Evolutionary conservation across 352 stramenopile species (phyloP).

Genomic region (Pythium guiyangense): DNA sequence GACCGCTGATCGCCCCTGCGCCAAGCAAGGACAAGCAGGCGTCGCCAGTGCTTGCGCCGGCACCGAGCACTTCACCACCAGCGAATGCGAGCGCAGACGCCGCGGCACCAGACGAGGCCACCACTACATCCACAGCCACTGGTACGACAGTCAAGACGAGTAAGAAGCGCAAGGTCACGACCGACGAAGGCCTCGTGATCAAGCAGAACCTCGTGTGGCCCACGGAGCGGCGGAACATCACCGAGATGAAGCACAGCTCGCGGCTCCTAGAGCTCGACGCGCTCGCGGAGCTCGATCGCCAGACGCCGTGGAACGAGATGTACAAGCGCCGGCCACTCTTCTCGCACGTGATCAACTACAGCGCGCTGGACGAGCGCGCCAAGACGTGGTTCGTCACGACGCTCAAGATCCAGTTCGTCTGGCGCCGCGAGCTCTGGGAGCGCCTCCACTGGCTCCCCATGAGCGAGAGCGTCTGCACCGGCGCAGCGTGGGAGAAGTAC

Average conservation of each 20-base stretch:
- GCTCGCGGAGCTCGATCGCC: conserved; percentile 19
- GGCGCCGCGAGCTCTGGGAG: conserved; percentile 42
- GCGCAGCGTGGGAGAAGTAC: conserved; percentile 31
- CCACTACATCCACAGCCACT: neutral
- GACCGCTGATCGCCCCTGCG: neutral
- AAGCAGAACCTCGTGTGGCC: conserved; percentile 39
- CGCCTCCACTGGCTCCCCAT: conserved; percentile 42
- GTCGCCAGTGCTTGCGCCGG: neutral
- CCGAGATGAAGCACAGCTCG: conserved; percentile 36
- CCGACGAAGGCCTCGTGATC: conserved; percentile 14
- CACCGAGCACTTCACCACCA: too few species aligned
- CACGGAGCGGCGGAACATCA: conserved; percentile 32
- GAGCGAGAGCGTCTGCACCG: conserved; percentile 35
- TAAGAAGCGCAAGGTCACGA: conserved; percentile 12
- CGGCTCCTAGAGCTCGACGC: conserved; percentile 21
- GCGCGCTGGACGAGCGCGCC: conserved; percentile 16
- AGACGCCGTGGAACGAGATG: conserved; percentile 38
- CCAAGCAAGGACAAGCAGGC: neutral
- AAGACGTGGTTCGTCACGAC: conserved; percentile 25
- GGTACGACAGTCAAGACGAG: neutral
- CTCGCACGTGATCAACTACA: conserved; percentile 27
- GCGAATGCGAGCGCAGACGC: too few species aligned
- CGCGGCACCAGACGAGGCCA: too few species aligned
- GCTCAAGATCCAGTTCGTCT: conserved; percentile 39
- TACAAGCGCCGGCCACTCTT: conserved; percentile 25